These are phyloP conservation scores for Magnusiomyces suaveolens DNA, from an alignment of 1,139 yeast species.

Conservation along the genomic window DNA sequence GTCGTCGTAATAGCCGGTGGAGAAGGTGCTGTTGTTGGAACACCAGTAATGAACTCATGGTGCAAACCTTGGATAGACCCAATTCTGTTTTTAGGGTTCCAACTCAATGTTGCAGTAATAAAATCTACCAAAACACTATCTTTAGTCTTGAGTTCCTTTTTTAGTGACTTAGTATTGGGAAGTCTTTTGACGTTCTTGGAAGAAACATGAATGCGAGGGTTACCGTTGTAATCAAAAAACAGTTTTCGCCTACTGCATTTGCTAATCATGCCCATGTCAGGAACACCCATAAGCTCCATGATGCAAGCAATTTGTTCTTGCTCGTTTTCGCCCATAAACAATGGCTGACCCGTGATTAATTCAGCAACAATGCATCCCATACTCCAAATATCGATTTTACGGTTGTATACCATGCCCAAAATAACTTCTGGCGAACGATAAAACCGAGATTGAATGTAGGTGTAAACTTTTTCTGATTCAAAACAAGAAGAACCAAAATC, in stretches of 20 bases:
- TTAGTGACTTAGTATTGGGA: slow-evolving; percentile 26
- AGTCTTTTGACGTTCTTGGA: slow-evolving; percentile 31
- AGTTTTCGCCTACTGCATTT: slow-evolving; percentile 31
- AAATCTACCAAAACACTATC: slow-evolving; percentile 34
- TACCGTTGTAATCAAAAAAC: slow-evolving; percentile 39
- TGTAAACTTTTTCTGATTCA: slow-evolving; percentile 78
- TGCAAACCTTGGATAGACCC: slow-evolving; percentile 38
- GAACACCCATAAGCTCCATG: slow-evolving; percentile 55
- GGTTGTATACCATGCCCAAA: slow-evolving; percentile 64
- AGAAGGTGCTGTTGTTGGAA: not conserved
- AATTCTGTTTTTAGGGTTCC: slow-evolving; percentile 47
- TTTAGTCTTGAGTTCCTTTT: slow-evolving; percentile 23
- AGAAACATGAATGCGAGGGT: slow-evolving; percentile 30
- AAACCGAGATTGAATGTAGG: slow-evolving; percentile 91
- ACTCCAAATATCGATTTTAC: slow-evolving; percentile 74
- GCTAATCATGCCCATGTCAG: slow-evolving; percentile 37
- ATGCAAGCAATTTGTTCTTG: slow-evolving; percentile 52
- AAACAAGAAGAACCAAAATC: slow-evolving; percentile 97
- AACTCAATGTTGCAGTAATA: slow-evolving; percentile 35
- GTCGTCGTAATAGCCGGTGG: not conserved
- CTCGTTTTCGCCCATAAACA: slow-evolving; percentile 65
- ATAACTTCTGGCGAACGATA: slow-evolving; percentile 89
- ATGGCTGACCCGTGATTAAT: slow-evolving; percentile 53
- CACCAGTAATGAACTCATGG: slow-evolving; percentile 35
- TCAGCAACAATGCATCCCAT: slow-evolving; percentile 63